Base-by-base conservation (phyloP, 257 asterid genomes). In the Eustoma russellianum region DNA sequence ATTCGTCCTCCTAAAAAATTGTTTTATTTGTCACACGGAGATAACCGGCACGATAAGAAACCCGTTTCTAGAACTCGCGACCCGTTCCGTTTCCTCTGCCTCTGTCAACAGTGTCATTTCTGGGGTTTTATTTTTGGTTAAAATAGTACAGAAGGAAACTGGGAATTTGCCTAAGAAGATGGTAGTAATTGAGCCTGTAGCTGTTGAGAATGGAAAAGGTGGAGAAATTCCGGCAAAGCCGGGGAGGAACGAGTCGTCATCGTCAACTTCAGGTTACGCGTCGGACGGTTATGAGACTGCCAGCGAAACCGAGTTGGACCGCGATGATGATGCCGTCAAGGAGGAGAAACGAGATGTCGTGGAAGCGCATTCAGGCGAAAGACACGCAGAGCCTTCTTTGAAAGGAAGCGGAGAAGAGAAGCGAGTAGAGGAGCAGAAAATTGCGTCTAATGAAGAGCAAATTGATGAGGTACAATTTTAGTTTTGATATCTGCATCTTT, bases 201-300 rank as follows among this genome's bases (percentile, higher is more conserved):
- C 11, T 9, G 46, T 17, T 5, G 62, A 12, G 11, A 34, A 33
- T 34, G 49, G 9, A 18, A 17, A 46, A 13, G 17, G 17, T 41
- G 18, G 13, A 59, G 46, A 47, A 62, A 63, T 41, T 30, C 18
- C 7, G 34, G 28, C 17, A 19, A 38, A 7, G 12, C 0, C 43
- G 12, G 12, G 6, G 24, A 41, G 3, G 19, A n/a, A n/a, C n/a
- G n/a, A n/a, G n/a, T n/a, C n/a, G n/a, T n/a, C n/a, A n/a, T n/a
- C n/a, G n/a, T n/a, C n/a, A n/a, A n/a, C 79, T 49, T 59, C 75
- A 18, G 90, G 85, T 9, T 66, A 78, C 69, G 53, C 48, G 15
- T 80, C 96, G 54, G 98, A 91, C 61, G 96, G 94, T 44, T 91
- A 78, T 53, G 95, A 87, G 64, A 87, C 98, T n/a, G 98, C 98